Base-by-base conservation (phyloP, 164 flowering plant species). In the Chimonanthus salicifolius region DNA sequence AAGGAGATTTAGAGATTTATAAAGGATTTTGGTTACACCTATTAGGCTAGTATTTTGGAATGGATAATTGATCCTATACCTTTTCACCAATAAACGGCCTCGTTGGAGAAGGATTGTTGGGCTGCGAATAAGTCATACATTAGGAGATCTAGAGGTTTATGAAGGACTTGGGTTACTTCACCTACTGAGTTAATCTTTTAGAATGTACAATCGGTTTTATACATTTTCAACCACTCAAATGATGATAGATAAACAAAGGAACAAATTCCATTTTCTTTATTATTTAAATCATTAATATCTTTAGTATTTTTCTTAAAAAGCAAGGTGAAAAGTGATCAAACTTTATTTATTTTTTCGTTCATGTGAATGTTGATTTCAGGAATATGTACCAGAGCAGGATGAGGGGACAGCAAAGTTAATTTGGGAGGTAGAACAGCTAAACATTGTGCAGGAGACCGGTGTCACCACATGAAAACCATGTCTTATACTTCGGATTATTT, bases 381-480 rank as follows among this genome's bases (percentile, higher is more conserved):
- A 70, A 43, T 70, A 70, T 70, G 72, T 51, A 33, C 72, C 72
- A 9, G 72, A 70, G 47, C 16, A 54, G 8, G 72, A 70, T 70
- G 72, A 70, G 62, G 47, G 43, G 60, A 70, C 72, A 7, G 60
- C 72, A 18, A 70, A 70, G 58, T 44, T 70, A 63, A 54, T 70
- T 10, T 70, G 72, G 72, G 72, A 70, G 47, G 63, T 50, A 44
- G 72, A 70, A 8, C 73, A 71, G 43, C 50, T 71, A 7, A 71
- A 63, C 72, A 51, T 51, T 33, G 62, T 70, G 48, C 47, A 16
- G 7, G 72, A 70, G 20, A 33, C 72, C 20, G 58, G 21, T 20
- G 71, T 69, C 43, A 3, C 71, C 58, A 48, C 58, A 7, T 50
- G 65, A 63, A 33, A 33, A 33, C 2, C 33, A 33, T 33, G 33